phyloP scores from a whole-genome alignment of 805 yeast species.

The Hanseniaspora jakobsenii region DNA sequence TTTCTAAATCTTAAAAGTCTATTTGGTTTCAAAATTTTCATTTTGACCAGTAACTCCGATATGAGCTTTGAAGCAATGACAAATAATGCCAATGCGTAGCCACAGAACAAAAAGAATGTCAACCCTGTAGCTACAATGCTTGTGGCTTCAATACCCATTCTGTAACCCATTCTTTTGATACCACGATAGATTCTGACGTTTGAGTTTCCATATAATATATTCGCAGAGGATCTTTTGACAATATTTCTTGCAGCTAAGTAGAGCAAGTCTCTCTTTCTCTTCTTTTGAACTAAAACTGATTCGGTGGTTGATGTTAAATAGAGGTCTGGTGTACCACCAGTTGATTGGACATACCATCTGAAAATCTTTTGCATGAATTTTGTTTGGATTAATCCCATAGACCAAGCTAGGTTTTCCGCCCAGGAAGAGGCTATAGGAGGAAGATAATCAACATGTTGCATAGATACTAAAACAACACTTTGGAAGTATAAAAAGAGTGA shows the following conservation, averaged over 20 bases:
- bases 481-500: conserved; percentile 81
- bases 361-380: conserved; percentile 73
- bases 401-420: conserved; percentile 89
- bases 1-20: conserved; percentile 39
- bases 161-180: conserved; percentile 68
- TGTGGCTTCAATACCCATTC: conserved; percentile 68
- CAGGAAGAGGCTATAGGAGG: conserved; percentile 91
- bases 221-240: conserved; percentile 29
- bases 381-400: conserved; percentile 77
- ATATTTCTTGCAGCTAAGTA: conserved; percentile 20
- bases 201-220: conserved; percentile 38
- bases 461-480: conserved; percentile 67
- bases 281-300: conserved; percentile 60
- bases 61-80: conserved; percentile 44
- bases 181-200: conserved; percentile 69
- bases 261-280: conserved; percentile 20
- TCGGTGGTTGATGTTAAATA: conserved; percentile 49
- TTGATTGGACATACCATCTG: conserved; percentile 74
- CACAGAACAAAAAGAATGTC: conserved; percentile 70
- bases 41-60: conserved; percentile 36
- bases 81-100: conserved; percentile 54
- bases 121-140: conserved; percentile 77
- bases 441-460: conserved; percentile 73
- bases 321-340: conserved; percentile 76
- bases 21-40: conserved; percentile 39